These are phyloP conservation scores for Cordyceps cateniannulata DNA, from an alignment of 2,329 filamentous ascomycete genomes.

Conservation along the genomic window DNA sequence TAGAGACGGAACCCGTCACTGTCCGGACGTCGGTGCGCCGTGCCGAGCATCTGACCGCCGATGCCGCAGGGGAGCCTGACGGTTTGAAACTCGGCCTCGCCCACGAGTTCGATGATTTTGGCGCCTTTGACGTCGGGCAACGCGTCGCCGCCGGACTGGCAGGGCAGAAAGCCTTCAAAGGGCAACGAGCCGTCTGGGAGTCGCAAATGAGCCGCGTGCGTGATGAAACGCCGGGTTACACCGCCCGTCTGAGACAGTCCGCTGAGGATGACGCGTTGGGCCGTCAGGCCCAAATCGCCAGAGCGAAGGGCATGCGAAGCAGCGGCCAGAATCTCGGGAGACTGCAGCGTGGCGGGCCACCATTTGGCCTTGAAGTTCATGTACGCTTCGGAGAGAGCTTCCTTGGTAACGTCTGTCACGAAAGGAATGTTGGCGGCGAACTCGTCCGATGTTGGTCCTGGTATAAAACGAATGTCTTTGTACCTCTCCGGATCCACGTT, in stretches of 20 bases:
- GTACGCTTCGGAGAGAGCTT: slow-evolving; percentile 14
- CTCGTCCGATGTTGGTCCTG: slow-evolving; percentile 10
- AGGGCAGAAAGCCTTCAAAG: slow-evolving; percentile 16
- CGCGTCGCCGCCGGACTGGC: slow-evolving; percentile 16
- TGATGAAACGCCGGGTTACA: slow-evolving; percentile 13
- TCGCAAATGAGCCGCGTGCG: slow-evolving; percentile 11
- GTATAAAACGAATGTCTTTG: slow-evolving; percentile 15
- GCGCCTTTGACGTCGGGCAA: background rate
- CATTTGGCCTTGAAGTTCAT: slow-evolving; percentile 15
- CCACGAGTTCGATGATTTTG: slow-evolving; percentile 7
- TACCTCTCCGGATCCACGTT: slow-evolving; percentile 14
- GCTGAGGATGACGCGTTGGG: slow-evolving; percentile 13
- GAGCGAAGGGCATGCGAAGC: slow-evolving; percentile 14
- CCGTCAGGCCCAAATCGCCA: slow-evolving; percentile 10
- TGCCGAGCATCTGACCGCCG: slow-evolving; percentile 14
- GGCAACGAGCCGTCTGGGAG: slow-evolving; percentile 15
- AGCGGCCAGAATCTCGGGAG: slow-evolving; percentile 14
- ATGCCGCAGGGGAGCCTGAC: slow-evolving; percentile 16
- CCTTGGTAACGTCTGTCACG: slow-evolving; percentile 12
- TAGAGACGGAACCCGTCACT: slow-evolving; percentile 15
- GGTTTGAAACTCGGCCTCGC: slow-evolving; percentile 16
- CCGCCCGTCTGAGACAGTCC: slow-evolving; percentile 17
- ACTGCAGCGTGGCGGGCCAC: slow-evolving; percentile 17
- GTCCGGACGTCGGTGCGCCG: slow-evolving; percentile 13
- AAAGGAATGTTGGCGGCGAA: slow-evolving; percentile 16